Evolutionary conservation across 1,284 basidiomycete species (phyloP), one percentile per base, ranked within the genome.

Genomic region (Ustilago crameri): DNA sequence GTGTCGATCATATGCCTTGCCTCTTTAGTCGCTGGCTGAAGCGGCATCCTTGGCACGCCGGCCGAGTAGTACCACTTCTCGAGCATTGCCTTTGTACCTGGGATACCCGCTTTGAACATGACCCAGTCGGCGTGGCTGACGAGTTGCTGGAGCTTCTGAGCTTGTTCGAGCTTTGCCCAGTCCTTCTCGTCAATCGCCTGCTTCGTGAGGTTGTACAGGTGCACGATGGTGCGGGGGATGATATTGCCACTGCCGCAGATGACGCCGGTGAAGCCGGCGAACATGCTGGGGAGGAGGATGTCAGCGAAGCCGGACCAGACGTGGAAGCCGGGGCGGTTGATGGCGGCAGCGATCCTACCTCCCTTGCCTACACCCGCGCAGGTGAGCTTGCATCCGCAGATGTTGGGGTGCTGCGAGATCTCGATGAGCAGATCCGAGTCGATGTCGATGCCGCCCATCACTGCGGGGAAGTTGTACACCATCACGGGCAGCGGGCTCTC

Each of bases 351-450:
- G 71, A 95, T 90, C 58, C 93, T 88, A 23, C 91, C 91, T 74
- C 94, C 87, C 85, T 95, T 95, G 55, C 93, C 93, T 62, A 95
- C 91, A 70, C 91, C 91, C 41, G 91, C 92, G 79, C 93, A 95
- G 27, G 91, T 92, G 42, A 94, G 87, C 85, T 84, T 95, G 63
- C 93, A 90, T 30, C 93, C 93, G 78, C 88, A 90, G 76, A 93
- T 92, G 85, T 94, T 93, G 12, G 91, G 91, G 81, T 95, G 93
- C 23, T 83, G 83, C 2, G 92, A 92, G 51, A 95, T 88, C 74
- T 93, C 90, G 18, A 87, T 87, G 77, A 95, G 90, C 42, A 92
- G 84, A 82, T 94, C 91, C 12, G 91, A 93, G 82, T 92, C 90
- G 55, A 95, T 88, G 82, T 96, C 92, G 72, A 93, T 88, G 10